A percentile compares a stretch with the other conserved stretches of the same genome.
These are phyloP conservation scores for Heliamphora pulchella DNA, from an alignment of 179 eudicot species.

Conservation along the genomic window DNA sequence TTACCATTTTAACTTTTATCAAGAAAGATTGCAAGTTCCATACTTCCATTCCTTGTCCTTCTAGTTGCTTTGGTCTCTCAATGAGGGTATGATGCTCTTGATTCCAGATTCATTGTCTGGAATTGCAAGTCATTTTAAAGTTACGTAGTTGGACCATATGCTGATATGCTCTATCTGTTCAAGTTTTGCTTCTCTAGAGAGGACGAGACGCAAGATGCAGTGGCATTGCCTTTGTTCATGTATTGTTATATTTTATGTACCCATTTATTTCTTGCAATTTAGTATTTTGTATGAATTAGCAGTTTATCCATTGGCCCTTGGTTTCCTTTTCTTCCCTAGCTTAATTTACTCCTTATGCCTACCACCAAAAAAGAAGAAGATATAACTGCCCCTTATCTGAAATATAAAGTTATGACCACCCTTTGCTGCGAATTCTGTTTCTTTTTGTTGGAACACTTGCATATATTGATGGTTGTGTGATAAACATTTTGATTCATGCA, in stretches of 20 bases:
- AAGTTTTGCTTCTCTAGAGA: too few relatives aligned
- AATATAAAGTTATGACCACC: not conserved
- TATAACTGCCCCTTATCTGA: not conserved
- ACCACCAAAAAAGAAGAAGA: not conserved
- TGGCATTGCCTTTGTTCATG: too few relatives aligned
- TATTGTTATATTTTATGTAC: not conserved
- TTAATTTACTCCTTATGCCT: not conserved
- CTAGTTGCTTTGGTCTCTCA: not conserved
- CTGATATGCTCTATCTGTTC: too few relatives aligned
- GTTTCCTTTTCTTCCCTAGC: not conserved
- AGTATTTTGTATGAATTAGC: not conserved
- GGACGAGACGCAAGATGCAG: too few relatives aligned
- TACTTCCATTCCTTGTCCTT: not conserved
- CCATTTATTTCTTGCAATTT: not conserved
- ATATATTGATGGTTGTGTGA: not conserved
- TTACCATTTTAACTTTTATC: not conserved
- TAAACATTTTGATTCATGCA: not conserved
- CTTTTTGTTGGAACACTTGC: not conserved
- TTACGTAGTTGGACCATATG: too few relatives aligned
- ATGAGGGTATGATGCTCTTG: conserved; percentile 3
- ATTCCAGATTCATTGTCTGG: too few relatives aligned
- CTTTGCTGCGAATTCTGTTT: not conserved
- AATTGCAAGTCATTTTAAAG: too few relatives aligned
- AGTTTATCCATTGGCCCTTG: not conserved
- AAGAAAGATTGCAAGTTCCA: conserved; percentile 2